Evolutionary conservation across 2,329 filamentous ascomycete species (phyloP), one percentile per base, ranked within the genome.

Genomic region (Rutstroemia sp.): DNA sequence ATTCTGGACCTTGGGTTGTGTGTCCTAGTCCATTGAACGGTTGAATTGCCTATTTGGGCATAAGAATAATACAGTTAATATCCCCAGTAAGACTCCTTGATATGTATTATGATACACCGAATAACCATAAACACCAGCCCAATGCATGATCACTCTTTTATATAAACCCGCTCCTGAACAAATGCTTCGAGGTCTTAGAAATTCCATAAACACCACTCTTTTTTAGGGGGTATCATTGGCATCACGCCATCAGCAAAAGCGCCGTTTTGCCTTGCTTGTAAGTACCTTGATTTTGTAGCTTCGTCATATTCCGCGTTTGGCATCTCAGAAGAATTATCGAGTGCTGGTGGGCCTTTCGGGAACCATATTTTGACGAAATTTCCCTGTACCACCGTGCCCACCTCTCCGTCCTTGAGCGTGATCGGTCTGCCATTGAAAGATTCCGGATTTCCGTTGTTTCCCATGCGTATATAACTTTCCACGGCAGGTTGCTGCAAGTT

Each of bases 221-320:
- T 78, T 71, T 85, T 85, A 0, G 92, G 92, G 19, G 92, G 89
- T 47, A 90, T 73, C 63, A 87, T 78, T 0, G 92, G 92, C 74
- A 96, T 87, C 6, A 84, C 65, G 0, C 85, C 86, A 38, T 83
- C 82, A 44, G 80, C 77, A 70, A 95, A 96, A 34, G 70, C 71
- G 0, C 89, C 89, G 19, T 80, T 81, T 61, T 82, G 76, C 47
- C 78, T 74, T 67, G 91, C 84, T 46, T 79, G 76, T 58, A 76
- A 74, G 73, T 92, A 95, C 47, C 82, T 78, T 39, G 75, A 76
- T 66, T 81, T 81, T 19, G 81, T 78, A 57, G 77, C 79, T 2
- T 83, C 77, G 19, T 81, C 78, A 60, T 89, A 89, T 39, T 70
- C 67, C 6, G 80, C 78, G 1, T 75, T 70, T 0, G 77, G 77